Percentiles rank a stretch among this genome's conserved stretches.
phyloP scores from a whole-genome alignment of 2,329 filamentous ascomycete genomes.

The Trichophaea hybrida region DNA sequence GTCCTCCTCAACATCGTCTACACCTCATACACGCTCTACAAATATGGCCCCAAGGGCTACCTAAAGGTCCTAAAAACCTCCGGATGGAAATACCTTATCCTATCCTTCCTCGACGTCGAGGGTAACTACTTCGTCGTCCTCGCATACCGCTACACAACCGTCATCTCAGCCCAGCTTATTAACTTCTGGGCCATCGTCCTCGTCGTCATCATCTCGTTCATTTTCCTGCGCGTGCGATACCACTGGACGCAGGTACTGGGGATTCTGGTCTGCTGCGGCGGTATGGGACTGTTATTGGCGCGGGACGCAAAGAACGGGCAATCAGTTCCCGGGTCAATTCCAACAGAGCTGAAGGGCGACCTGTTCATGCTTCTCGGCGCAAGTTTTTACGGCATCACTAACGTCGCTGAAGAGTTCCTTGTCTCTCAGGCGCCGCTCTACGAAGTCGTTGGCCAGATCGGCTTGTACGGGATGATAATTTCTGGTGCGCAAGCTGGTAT shows the following conservation, averaged over 20 bases:
- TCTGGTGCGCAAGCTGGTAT: slow-evolving; percentile 83
- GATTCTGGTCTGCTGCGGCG: slow-evolving; percentile 80
- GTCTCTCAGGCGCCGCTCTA: slow-evolving; percentile 76
- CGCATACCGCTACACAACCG: slow-evolving; percentile 83
- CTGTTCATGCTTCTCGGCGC: slow-evolving; percentile 81
- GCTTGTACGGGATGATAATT: slow-evolving; percentile 76
- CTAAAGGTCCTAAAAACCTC: slow-evolving; percentile 47
- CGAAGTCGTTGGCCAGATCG: slow-evolving; percentile 84
- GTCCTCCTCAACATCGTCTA: slow-evolving; percentile 70
- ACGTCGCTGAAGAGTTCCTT: slow-evolving; percentile 88
- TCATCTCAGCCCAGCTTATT: slow-evolving; percentile 83
- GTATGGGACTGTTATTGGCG: slow-evolving; percentile 38
- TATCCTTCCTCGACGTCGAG: slow-evolving; percentile 85
- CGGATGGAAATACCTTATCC: slow-evolving; percentile 87
- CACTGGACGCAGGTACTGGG: slow-evolving; percentile 70
- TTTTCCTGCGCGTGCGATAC: slow-evolving; percentile 77
- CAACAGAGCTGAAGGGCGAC: slow-evolving; percentile 71
- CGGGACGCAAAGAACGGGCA: slow-evolving; percentile 32
- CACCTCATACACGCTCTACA: slow-evolving; percentile 61
- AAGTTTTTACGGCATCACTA: slow-evolving; percentile 78
- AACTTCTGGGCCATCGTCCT: slow-evolving; percentile 98
- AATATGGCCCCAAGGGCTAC: slow-evolving; percentile 63
- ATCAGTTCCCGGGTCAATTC: slow-evolving; percentile 39
- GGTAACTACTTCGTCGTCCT: slow-evolving; percentile 97
- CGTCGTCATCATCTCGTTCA: slow-evolving; percentile 72